Evolutionary conservation across 73 alveolate species (phyloP).

Genomic region (Paramecium bursaria): DNA sequence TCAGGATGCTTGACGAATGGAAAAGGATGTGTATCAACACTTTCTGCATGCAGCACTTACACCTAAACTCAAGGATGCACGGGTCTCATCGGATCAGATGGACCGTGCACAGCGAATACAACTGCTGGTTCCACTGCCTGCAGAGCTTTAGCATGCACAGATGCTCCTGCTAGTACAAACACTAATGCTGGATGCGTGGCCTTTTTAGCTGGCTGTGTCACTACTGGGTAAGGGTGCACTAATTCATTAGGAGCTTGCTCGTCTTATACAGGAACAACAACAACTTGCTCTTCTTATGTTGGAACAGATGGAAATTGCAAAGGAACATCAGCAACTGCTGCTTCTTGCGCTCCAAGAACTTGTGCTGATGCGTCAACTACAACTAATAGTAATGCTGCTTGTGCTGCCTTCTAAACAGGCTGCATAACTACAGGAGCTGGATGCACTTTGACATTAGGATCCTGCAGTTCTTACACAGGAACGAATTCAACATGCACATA

Average conservation of each 20-base stretch:
- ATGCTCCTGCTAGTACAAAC: slow-evolving; percentile 11
- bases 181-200: slow-evolving; percentile 29
- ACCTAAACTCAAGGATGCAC: background rate
- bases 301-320: slow-evolving; percentile 12
- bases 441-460: background rate
- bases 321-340: slow-evolving; percentile 4
- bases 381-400: slow-evolving; percentile 14
- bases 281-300: background rate
- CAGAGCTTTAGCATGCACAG: background rate
- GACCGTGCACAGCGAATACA: background rate
- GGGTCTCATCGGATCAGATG: background rate
- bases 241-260: slow-evolving; percentile 4
- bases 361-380: slow-evolving; percentile 41
- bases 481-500: background rate
- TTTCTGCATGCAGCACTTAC: slow-evolving; percentile 14
- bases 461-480: slow-evolving; percentile 34
- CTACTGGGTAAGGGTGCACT: slow-evolving; percentile 53
- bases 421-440: background rate
- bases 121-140: slow-evolving; percentile 32
- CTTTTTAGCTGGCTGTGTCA: slow-evolving; percentile 29
- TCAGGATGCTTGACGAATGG: slow-evolving; percentile 15
- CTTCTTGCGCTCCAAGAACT: slow-evolving; percentile 5
- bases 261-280: slow-evolving; percentile 7
- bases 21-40: slow-evolving; percentile 21
- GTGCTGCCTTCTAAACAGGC: background rate